Evolutionary conservation across 306 rosid species (phyloP).

Genomic region (Quercus agrifolia): DNA sequence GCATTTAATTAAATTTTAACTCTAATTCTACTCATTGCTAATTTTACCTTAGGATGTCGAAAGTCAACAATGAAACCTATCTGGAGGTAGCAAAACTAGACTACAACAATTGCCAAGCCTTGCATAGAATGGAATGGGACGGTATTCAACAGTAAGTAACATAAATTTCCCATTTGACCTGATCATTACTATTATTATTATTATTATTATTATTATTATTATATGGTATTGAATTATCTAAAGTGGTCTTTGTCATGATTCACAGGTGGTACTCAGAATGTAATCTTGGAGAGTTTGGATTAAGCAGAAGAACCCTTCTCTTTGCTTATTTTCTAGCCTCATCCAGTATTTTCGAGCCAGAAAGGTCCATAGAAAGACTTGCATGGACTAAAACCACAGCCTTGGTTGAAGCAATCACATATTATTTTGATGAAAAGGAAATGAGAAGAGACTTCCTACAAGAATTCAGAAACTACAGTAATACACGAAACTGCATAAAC

Average conservation of each 20-base stretch:
- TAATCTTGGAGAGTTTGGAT: slow-evolving; percentile 57
- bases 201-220: neutral
- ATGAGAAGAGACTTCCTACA: slow-evolving; percentile 43
- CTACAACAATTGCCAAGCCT: slow-evolving; percentile 74
- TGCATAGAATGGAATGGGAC: slow-evolving; percentile 79
- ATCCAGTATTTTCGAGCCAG: slow-evolving; percentile 72
- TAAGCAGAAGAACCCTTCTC: slow-evolving; percentile 52
- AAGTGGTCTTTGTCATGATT: neutral
- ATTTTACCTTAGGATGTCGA: slow-evolving; percentile 54
- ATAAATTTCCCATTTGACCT: neutral
- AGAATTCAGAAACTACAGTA: slow-evolving; percentile 30
- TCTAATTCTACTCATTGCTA: neutral
- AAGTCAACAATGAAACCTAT: slow-evolving; percentile 64
- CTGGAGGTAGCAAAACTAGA: slow-evolving; percentile 87
- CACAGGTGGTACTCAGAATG: slow-evolving; percentile 77
- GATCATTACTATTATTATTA: neutral
- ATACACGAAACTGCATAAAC: slow-evolving; percentile 20
- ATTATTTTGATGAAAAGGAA: slow-evolving; percentile 32
- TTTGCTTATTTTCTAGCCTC: slow-evolving; percentile 70
- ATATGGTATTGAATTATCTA: too few relatives aligned
- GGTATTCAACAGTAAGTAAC: slow-evolving; percentile 54
- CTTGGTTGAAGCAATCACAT: slow-evolving; percentile 46
- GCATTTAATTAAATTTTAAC: neutral
- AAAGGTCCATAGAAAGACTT: slow-evolving; percentile 57
- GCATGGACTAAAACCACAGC: slow-evolving; percentile 75